These are phyloP conservation scores for Nicotiana obtusifolia DNA, from an alignment of 257 asterid genomes.

Conservation along the genomic window DNA sequence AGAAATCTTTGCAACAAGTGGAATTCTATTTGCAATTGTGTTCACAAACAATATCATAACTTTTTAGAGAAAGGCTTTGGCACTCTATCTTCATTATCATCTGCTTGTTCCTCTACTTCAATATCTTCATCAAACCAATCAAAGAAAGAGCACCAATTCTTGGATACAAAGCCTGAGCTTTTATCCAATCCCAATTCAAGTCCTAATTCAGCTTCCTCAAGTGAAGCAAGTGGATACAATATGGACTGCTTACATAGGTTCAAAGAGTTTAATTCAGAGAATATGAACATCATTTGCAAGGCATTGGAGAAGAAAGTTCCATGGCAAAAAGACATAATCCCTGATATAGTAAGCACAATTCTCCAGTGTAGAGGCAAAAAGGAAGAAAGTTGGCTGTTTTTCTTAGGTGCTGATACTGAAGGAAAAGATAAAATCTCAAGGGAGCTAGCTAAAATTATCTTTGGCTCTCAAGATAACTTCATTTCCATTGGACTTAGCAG, in stretches of 20 bases:
- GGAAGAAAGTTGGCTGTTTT: constrained; percentile 55
- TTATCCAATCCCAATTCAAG: constrained; percentile 84
- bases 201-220: constrained; percentile 92
- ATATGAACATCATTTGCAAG: constrained; percentile 26
- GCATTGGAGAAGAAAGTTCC: constrained; percentile 58
- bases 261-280: constrained; percentile 33
- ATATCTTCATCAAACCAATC: constrained; percentile 40
- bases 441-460: constrained; percentile 55
- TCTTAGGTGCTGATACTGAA: constrained; percentile 57
- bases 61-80: constrained; percentile 45
- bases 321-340: constrained; percentile 46
- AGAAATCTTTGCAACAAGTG: constrained; percentile 43
- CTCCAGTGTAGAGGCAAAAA: constrained; percentile 38
- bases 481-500: constrained; percentile 38
- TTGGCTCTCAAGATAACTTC: constrained; percentile 52
- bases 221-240: constrained; percentile 58
- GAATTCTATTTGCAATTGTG: constrained; percentile 50
- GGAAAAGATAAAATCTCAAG: constrained; percentile 62
- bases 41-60: constrained; percentile 31
- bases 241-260: constrained; percentile 26
- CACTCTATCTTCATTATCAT: constrained; percentile 28
- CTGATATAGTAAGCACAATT: constrained; percentile 43
- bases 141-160: constrained; percentile 33
- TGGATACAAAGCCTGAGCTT: constrained; percentile 51
- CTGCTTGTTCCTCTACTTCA: constrained; percentile 71